Conservation (phyloP, 441 rosid species). For the Omphalea diandra region DNA sequence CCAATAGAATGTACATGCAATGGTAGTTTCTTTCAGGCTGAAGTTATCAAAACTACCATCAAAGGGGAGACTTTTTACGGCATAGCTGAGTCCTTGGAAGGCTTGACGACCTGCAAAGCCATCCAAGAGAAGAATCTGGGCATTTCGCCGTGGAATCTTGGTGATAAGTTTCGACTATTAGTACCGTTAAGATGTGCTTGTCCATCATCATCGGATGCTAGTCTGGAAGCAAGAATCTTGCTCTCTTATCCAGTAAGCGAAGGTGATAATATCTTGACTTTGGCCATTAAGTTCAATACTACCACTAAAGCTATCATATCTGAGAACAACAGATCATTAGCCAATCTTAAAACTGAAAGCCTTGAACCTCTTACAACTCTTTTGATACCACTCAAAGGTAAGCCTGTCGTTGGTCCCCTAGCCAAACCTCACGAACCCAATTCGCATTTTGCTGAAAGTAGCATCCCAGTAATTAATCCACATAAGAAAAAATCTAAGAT, state of each 20-base stretch:
- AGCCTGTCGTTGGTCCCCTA: conserved; percentile 38
- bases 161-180: conserved; percentile 38
- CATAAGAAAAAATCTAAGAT: conserved; percentile 45
- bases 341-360: conserved; percentile 32
- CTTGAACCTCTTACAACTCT: conserved; percentile 47
- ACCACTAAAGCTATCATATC: conserved; percentile 59
- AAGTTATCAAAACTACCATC: conserved; percentile 39
- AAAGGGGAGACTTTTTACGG: conserved; percentile 61
- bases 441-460: conserved; percentile 31
- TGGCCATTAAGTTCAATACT: conserved; percentile 60
- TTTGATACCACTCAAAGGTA: conserved; percentile 55
- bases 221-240: conserved; percentile 34
- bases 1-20: conserved; percentile 66
- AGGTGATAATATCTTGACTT: conserved; percentile 51
- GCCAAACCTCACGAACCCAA: conserved; percentile 41
- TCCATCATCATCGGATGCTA: conserved; percentile 36
- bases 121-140: conserved; percentile 52
- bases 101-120: conserved; percentile 69
- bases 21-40: conserved; percentile 53
- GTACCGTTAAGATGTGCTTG: conserved; percentile 69
- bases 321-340: conserved; percentile 50
- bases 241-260: conserved; percentile 60
- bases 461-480: conserved; percentile 27
- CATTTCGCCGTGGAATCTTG: conserved; percentile 44
- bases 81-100: conserved; percentile 62